Percentiles rank a stretch among this genome's conserved stretches.
phyloP scores from a whole-genome alignment of 2,329 filamentous ascomycete species.

The Diplodia scrobiculata region DNA sequence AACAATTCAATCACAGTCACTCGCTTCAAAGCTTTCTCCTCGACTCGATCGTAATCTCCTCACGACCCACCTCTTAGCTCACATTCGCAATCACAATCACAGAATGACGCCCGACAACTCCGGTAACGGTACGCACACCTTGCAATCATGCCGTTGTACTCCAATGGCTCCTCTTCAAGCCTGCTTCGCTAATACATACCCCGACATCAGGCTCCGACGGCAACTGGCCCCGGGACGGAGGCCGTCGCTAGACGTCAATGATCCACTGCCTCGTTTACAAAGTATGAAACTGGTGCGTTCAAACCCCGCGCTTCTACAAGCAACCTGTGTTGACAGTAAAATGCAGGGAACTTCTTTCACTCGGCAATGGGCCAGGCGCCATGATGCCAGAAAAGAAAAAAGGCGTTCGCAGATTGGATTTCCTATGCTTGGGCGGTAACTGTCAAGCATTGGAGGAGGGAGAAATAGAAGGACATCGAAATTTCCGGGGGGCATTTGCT shows the following conservation, averaged over 20 bases:
- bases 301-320: not conserved
- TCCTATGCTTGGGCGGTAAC: not conserved
- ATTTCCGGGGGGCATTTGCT: not conserved
- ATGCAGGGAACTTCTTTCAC: not conserved
- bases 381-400: not conserved
- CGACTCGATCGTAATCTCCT: not conserved
- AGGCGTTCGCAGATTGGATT: not conserved
- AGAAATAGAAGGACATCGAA: not conserved
- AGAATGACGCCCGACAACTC: slow-evolving; percentile 1
- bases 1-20: not conserved
- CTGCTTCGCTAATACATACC: not conserved
- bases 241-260: not conserved
- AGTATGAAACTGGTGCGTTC: not conserved
- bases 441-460: not conserved
- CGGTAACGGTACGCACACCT: not conserved
- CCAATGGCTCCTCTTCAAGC: too few species aligned
- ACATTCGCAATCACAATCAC: not conserved
- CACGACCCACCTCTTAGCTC: not conserved
- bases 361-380: not conserved
- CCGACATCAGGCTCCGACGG: not conserved
- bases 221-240: slow-evolving; percentile 11
- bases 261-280: not conserved
- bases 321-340: not conserved
- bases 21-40: not conserved
- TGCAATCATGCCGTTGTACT: not conserved